Base-by-base conservation (phyloP, 2,329 filamentous ascomycete genomes). In the Neocucurbitaria cava region DNA sequence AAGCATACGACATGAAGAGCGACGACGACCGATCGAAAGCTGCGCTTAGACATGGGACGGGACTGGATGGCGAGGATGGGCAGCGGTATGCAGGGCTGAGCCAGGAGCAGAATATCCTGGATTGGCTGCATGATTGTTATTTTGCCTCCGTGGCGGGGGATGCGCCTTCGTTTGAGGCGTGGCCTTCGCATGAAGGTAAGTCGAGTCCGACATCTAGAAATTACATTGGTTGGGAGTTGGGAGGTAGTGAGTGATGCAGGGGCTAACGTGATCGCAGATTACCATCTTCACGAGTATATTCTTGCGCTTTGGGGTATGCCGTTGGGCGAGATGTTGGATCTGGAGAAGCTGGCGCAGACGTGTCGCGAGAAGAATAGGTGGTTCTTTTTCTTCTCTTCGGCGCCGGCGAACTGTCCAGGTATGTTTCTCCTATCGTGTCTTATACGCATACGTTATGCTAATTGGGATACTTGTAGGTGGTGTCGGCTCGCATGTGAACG, bases 61-160 rank as follows among this genome's bases (percentile, higher is more conserved):
- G 75, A 0, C 62, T 70, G 23, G 73, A 77, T 36, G 68, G 66
- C 0, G 64, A 69, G 10, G 78, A 77, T 7, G 72, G 77, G 3
- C 71, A 79, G 44, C 49, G 72, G 8, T 85, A 79, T 64, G 80
- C 79, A 0, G 83, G 84, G 0, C 52, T 86, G 3, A 78, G 78
- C 42, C 82, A 84, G 59, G 82, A 84, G 45, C 74, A 84, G 43
- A 81, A 82, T 40, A 81, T 87, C 3, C 76, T 85, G 7, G 82
- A 84, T 48, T 91, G 88, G 87, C 58, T 91, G 54, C 88, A 89
- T 77, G 86, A 91, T 65, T 84, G 82, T 60, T 86, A 87, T 47
- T 90, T 91, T 61, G 80, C 87, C 0, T 85, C 84, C 0, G 87
- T 89, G 1, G 86, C 83, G 0, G 85, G 86, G 0, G 89, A 91